Evolutionary conservation across 768 basidiomycete species (phyloP).

Genomic region (Ramaria rubella): DNA sequence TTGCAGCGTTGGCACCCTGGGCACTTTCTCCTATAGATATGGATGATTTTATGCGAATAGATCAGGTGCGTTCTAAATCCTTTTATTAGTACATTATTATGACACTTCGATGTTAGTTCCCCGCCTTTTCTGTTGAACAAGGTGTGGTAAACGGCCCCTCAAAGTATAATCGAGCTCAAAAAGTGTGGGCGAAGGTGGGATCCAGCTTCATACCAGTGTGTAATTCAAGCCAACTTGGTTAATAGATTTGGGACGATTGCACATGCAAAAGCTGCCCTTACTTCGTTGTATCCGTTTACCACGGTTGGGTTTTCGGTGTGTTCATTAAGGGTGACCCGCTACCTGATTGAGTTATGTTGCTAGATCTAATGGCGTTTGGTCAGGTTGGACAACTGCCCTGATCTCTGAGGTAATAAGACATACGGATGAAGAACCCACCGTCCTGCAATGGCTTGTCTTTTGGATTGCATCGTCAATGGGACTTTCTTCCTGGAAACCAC

Average conservation of each 20-base stretch:
- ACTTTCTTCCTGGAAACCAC: constrained; percentile 1
- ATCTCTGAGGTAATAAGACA: constrained; percentile 13
- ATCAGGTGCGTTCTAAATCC: neutral
- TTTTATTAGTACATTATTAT: too few relatives aligned
- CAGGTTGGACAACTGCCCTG: constrained; percentile 20
- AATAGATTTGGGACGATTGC: constrained; percentile 29
- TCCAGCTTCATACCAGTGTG: neutral
- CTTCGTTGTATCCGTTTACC: constrained; percentile 38
- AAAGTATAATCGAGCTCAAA: neutral
- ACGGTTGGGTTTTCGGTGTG: constrained; percentile 37
- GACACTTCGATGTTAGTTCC: neutral
- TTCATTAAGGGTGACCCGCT: constrained; percentile 30
- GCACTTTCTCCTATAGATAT: neutral
- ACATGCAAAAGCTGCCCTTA: constrained; percentile 28
- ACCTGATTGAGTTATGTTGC: neutral
- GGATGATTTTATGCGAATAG: neutral
- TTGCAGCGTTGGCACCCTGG: constrained; percentile 2
- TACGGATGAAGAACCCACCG: constrained; percentile 15
- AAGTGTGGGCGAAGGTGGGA: constrained; percentile 7
- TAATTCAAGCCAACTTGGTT: neutral
- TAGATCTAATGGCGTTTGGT: neutral
- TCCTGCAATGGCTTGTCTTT: constrained; percentile 21
- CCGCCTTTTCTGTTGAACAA: neutral
- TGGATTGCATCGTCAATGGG: constrained; percentile 23
- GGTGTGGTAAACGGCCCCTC: neutral